A percentile compares a stretch with the other conserved stretches of the same genome.
phyloP scores from a whole-genome alignment of 495 filamentous ascomycete species.

The Tuber aestivum region DNA sequence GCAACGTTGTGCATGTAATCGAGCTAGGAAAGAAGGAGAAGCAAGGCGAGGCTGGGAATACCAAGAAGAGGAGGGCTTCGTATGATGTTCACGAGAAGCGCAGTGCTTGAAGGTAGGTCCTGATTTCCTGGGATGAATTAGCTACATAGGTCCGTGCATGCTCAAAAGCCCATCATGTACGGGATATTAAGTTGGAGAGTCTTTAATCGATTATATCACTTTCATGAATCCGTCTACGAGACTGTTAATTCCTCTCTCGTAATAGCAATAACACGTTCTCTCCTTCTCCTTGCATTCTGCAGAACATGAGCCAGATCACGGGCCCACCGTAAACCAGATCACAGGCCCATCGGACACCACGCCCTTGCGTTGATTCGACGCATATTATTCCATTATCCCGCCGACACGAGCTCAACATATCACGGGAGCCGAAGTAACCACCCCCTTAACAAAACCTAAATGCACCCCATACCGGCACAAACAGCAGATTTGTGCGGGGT shows the following conservation, averaged over 20 bases:
- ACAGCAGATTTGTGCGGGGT: background rate
- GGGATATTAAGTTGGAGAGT: background rate
- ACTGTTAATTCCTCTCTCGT: background rate
- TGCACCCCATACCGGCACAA: background rate
- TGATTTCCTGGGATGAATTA: background rate
- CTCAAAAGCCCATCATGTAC: background rate
- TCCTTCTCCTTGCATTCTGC: background rate
- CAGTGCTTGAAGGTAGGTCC: background rate
- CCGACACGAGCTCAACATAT: background rate
- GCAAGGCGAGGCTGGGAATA: slow-evolving; percentile 6
- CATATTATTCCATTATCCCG: background rate
- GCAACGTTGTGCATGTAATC: slow-evolving; percentile 55
- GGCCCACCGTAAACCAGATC: background rate
- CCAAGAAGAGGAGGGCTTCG: slow-evolving; percentile 27
- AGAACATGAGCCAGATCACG: background rate
- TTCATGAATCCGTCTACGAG: background rate
- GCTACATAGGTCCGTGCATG: background rate
- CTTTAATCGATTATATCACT: background rate
- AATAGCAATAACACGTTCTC: background rate
- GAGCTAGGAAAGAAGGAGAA: slow-evolving; percentile 23
- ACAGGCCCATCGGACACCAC: background rate
- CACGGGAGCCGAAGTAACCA: background rate
- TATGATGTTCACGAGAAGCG: background rate
- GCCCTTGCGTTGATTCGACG: background rate
- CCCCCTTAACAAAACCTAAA: background rate